These are phyloP conservation scores for Adenanthera pavonina DNA, from an alignment of 306 rosid species.

Conservation along the genomic window DNA sequence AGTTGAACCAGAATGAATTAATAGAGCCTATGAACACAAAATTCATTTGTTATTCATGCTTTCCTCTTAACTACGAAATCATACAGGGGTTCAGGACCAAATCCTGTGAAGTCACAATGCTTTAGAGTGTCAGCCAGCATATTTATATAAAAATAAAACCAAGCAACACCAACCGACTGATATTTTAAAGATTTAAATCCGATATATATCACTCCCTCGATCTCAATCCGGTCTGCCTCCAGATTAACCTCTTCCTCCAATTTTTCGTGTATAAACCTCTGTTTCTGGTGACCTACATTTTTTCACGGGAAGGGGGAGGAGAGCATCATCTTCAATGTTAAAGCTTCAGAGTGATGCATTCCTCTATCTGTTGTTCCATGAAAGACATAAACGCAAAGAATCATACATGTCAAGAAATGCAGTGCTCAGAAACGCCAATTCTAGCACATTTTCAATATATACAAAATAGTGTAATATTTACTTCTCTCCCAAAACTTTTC, in stretches of 20 bases:
- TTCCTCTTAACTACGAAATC: neutral
- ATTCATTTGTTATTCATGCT: neutral
- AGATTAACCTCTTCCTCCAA: conserved; percentile 83
- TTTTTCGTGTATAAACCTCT: conserved; percentile 68
- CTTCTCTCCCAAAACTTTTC: neutral
- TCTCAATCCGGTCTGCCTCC: conserved; percentile 71
- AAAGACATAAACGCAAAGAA: conserved; percentile 22
- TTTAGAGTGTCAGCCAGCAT: neutral
- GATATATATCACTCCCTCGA: conserved; percentile 58
- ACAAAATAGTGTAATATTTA: neutral
- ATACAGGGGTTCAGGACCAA: neutral
- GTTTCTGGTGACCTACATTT: conserved; percentile 69
- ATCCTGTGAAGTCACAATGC: neutral
- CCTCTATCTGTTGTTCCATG: neutral
- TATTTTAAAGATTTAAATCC: neutral
- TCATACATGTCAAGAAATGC: conserved; percentile 11
- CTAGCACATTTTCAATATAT: neutral
- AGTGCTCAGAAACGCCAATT: neutral
- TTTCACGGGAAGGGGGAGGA: conserved; percentile 23
- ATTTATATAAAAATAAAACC: neutral
- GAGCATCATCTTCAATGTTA: conserved; percentile 11
- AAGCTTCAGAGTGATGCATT: neutral
- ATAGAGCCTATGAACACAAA: neutral
- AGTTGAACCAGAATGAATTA: too few relatives aligned
- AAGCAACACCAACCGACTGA: neutral